A percentile compares a stretch with the other conserved stretches of the same genome.
phyloP scores from a whole-genome alignment of 2,329 filamentous ascomycete species.

The Trichophyton benhamiae region DNA sequence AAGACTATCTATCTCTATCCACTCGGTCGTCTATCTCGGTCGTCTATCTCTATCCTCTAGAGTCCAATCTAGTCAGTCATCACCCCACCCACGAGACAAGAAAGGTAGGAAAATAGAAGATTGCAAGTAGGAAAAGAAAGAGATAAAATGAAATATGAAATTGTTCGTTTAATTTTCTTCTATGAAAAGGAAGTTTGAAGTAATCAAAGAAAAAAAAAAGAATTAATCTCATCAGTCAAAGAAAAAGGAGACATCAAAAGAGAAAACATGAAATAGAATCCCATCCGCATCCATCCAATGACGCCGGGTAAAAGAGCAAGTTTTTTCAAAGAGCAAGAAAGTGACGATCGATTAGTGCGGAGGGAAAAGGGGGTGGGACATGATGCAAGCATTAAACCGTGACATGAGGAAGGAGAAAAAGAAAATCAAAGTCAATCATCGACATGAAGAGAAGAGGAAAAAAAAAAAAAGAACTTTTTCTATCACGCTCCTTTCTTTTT shows the following conservation, averaged over 20 bases:
- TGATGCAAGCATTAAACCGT: background rate
- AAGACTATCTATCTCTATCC: background rate
- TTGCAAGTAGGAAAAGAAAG: background rate
- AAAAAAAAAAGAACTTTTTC: background rate
- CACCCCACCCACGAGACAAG: background rate
- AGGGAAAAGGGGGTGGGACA: background rate
- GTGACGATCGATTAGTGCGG: background rate
- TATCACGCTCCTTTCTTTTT: background rate
- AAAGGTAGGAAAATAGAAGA: background rate
- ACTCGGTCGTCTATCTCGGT: too few species aligned
- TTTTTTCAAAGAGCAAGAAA: background rate
- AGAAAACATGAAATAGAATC: background rate
- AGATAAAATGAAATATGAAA: background rate
- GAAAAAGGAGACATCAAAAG: background rate
- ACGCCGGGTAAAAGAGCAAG: background rate
- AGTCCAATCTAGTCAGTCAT: background rate
- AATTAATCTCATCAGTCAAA: background rate
- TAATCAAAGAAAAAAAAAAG: background rate
- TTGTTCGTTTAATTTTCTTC: background rate
- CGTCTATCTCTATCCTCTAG: too few species aligned
- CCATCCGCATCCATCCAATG: constrained; percentile 3
- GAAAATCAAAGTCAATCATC: background rate
- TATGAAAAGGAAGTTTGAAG: background rate
- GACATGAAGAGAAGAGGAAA: background rate
- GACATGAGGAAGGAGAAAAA: background rate